Evolutionary conservation across 2,329 filamentous ascomycete species (phyloP), one percentile per base, ranked within the genome.

Genomic region (Aspergillus udagawae): DNA sequence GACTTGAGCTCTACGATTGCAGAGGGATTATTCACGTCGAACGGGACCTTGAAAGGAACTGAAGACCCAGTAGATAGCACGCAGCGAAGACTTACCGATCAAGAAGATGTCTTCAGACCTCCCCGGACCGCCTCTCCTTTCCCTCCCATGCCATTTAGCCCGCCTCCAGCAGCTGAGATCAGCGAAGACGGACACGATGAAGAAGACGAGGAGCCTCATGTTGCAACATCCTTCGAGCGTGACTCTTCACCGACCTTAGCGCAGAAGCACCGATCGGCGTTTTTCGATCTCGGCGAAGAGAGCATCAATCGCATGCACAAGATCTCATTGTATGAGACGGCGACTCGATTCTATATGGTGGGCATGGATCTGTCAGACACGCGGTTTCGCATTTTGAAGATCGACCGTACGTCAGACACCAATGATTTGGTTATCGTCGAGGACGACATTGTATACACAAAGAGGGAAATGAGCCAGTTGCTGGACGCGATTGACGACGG

Each of bases 311-410:
- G 79, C 55, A 96, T 99, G 91, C 92, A 97, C 79, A 95, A 94
- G 69, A 97, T 96, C 75, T 94, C 90, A n/a, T 79, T 99, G 23
- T 97, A 99, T 75, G 94, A 99, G 78, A 99, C 94, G 3, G 90
- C 91, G 12, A 91, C 88, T 55, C 85, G 91, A 53, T 99, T 94
- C 74, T 99, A 97, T 73, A 88, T 99, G 62, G 91, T 97, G 20
- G 94, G 94, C 14, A 89, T 90, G 52, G 94, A 99, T 71, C 86
- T 96, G 55, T 87, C 91, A 64, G 94, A 97, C 73, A 88, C 85
- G 67, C 86, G 89, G 27, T 97, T 94, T 74, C 87, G 92, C 52
- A 91, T 99, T 56, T 78, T 99, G 70, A 97, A 97, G 74, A 95
- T 99, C 65, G 93, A 97, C 71, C 86, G 94, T 49, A 96, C 91